These are phyloP conservation scores for Cyberlindnera americana DNA, from an alignment of 805 yeast species.

Conservation along the genomic window DNA sequence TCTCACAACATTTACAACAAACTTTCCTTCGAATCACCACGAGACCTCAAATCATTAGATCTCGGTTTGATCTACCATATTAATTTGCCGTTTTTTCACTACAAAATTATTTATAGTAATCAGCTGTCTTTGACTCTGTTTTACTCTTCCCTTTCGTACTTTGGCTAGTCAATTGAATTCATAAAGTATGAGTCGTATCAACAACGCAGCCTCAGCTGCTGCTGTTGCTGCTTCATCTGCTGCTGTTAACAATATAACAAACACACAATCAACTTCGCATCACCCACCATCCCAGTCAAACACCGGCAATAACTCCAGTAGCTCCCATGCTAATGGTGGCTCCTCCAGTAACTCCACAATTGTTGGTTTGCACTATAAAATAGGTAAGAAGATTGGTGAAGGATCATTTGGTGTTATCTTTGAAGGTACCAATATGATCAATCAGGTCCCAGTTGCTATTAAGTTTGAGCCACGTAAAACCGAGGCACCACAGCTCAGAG, in stretches of 20 bases:
- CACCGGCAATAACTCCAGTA: constrained; percentile 4
- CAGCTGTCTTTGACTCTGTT: too few species aligned
- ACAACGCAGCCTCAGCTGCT: constrained; percentile 24
- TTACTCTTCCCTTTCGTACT: too few species aligned
- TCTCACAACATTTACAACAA: too few species aligned
- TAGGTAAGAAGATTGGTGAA: constrained; percentile 83
- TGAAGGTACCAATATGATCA: constrained; percentile 72
- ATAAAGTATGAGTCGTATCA: constrained; percentile 17
- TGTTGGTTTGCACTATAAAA: constrained; percentile 61
- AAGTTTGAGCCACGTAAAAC: constrained; percentile 78
- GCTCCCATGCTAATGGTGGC: constrained; percentile 9
- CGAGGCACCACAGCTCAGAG: constrained; percentile 81
- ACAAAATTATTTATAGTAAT: too few species aligned
- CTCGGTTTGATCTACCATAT: too few species aligned
- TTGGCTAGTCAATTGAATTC: too few species aligned
- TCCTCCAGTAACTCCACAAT: constrained; percentile 28
- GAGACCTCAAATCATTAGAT: too few species aligned
- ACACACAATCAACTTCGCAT: constrained; percentile 13
- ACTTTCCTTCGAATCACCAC: too few species aligned
- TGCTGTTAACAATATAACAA: constrained; percentile 27
- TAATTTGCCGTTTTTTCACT: too few species aligned
- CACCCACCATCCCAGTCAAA: constrained; percentile 9
- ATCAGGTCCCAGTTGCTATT: constrained; percentile 64
- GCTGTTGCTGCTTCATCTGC: constrained; percentile 30
- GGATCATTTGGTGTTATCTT: constrained; percentile 85